Evolutionary conservation across 331 rosid genomes (phyloP), one percentile per base, ranked within the genome.

Genomic region (Rosa hybrid): DNA sequence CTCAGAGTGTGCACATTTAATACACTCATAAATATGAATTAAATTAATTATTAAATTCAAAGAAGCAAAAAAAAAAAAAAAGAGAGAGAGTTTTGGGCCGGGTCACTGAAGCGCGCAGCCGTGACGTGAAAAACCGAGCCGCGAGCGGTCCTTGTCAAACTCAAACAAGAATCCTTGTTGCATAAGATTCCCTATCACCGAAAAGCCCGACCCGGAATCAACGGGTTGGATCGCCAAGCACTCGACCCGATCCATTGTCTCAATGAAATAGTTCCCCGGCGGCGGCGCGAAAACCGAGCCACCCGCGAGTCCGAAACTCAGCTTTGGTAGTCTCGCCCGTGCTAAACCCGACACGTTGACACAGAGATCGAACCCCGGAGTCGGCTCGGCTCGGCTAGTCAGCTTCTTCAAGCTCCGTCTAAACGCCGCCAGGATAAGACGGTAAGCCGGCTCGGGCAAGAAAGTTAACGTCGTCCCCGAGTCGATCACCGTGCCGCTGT

Each of bases 141-240:
- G 84, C 25, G 89, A 83, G 79, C 78, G 79, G 78, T 90, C 94
- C 41, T 77, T 84, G 16, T 93, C 97, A 41, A 88, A 93, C 81
- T 89, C 94, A 67, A 91, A 82, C 92, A 93, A 81, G 74, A 83
- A 93, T 8, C 97, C 97, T 76, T 93, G 97, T 62, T 93, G 97
- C 93, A 93, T 84, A 39, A 93, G 89, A 87, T 91, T 93, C 87
- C 97, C 97, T 0, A 93, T 80, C 60, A 93, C 96, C 8, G 94
- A 90, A 77, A 86, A 87, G 18, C 94, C 97, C 1, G 84, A 79
- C 27, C 77, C 90, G 70, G 82, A 49, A 27, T 77, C 84, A 11
- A 85, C 89, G 64, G 97, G 89, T 71, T 82, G 96, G 67, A 91
- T 81, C 80, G 97, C 93, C 79, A 93, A 20, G 30, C 97, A 93